phyloP scores from a whole-genome alignment of 2,329 filamentous ascomycete species.

The Fusarium sp. region DNA sequence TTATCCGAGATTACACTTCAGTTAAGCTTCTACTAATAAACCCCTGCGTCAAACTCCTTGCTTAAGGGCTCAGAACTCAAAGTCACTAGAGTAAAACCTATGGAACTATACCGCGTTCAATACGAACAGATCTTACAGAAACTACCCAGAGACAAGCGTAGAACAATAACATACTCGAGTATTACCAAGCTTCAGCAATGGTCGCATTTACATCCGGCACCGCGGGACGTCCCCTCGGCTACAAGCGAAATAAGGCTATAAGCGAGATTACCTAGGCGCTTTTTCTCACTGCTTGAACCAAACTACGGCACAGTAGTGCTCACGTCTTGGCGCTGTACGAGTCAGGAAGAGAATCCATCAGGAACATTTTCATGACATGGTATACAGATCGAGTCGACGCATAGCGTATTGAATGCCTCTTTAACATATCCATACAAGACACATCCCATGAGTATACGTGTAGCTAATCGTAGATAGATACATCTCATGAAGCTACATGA shows the following conservation, averaged over 20 bases:
- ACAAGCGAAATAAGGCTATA: conserved; percentile 36
- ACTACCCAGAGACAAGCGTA: too few relatives aligned
- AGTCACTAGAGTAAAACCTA: too few relatives aligned
- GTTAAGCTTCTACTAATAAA: background rate
- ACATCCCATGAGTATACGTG: too few relatives aligned
- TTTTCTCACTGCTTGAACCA: background rate
- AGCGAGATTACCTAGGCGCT: conserved; percentile 12
- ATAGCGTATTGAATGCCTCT: too few relatives aligned
- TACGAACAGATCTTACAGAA: too few relatives aligned
- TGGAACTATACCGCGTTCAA: too few relatives aligned
- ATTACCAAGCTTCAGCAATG: conserved; percentile 2
- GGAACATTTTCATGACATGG: too few relatives aligned
- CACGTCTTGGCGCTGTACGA: background rate
- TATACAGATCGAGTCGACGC: too few relatives aligned
- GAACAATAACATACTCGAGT: too few relatives aligned
- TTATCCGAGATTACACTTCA: conserved; percentile 5
- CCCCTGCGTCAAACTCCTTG: background rate
- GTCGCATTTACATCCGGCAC: background rate
- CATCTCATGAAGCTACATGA: too few relatives aligned
- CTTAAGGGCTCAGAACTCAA: background rate
- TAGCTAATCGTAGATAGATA: too few relatives aligned
- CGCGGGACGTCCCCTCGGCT: conserved; percentile 26
- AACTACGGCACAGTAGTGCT: conserved; percentile 15
- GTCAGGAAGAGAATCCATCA: background rate
- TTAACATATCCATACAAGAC: too few relatives aligned